phyloP scores from a whole-genome alignment of 1,139 yeast species.

The Debaryomycetaceae sp. region DNA sequence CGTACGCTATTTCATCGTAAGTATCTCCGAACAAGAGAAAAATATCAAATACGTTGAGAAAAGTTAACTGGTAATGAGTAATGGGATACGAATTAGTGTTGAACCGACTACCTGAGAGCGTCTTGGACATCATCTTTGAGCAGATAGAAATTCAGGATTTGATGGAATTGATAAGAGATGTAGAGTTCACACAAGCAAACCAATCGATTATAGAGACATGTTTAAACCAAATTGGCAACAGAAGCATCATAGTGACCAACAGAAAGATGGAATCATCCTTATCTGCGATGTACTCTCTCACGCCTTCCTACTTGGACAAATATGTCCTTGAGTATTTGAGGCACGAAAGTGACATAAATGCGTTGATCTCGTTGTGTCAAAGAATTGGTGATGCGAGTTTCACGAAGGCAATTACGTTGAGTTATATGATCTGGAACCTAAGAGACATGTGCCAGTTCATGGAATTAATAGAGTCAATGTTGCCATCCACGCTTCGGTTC shows the following conservation, averaged over 20 bases:
- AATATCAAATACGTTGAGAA: too few species aligned
- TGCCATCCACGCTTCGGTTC: conserved; percentile 5
- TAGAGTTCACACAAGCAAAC: conserved; percentile 7
- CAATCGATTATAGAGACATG: conserved; percentile 5
- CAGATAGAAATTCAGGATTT: conserved; percentile 7
- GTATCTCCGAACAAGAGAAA: too few species aligned
- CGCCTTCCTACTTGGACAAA: conserved; percentile 10
- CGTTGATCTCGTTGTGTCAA: conserved; percentile 5
- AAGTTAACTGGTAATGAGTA: neutral
- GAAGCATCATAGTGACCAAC: conserved; percentile 10
- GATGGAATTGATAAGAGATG: conserved; percentile 5
- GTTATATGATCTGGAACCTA: conserved; percentile 20
- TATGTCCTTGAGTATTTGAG: conserved; percentile 5
- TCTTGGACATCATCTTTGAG: conserved; percentile 6
- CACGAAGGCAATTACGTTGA: conserved; percentile 12
- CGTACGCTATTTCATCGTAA: too few species aligned
- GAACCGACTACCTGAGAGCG: conserved; percentile 6
- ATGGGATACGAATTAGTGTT: neutral
- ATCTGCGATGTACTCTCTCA: conserved; percentile 13
- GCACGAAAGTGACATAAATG: conserved; percentile 1
- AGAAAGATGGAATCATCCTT: conserved; percentile 10
- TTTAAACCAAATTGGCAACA: conserved; percentile 4
- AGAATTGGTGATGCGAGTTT: conserved; percentile 1
- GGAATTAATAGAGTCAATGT: conserved; percentile 5
- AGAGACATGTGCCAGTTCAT: conserved; percentile 14